phyloP scores from a whole-genome alignment of 2,329 filamentous ascomycete genomes.

The Fusarium nurragi region DNA sequence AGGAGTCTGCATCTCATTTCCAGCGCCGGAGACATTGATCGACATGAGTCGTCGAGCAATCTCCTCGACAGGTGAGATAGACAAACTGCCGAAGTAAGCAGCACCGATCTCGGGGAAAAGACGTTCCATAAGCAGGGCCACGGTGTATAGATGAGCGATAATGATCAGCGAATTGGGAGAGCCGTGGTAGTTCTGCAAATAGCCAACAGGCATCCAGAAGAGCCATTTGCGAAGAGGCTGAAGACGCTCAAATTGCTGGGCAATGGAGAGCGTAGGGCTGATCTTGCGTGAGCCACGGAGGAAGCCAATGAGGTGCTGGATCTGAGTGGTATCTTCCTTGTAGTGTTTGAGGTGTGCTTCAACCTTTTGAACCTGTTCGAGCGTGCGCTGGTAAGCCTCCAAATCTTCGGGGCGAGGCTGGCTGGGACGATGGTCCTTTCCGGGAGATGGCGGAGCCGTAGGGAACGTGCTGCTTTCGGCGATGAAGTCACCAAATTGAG shows the following conservation, averaged over 20 bases:
- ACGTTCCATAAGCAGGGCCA: conserved; percentile 86
- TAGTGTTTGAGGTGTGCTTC: conserved; percentile 74
- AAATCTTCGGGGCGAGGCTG: conserved; percentile 76
- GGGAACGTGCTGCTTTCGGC: conserved; percentile 79
- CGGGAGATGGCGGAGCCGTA: conserved; percentile 70
- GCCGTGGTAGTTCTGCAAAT: conserved; percentile 78
- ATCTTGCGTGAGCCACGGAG: conserved; percentile 77
- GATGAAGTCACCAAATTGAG: conserved; percentile 84
- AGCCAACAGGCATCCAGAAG: conserved; percentile 91
- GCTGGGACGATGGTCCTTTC: conserved; percentile 68
- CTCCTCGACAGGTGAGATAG: conserved; percentile 83
- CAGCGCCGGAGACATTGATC: conserved; percentile 69
- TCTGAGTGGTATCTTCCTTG: conserved; percentile 73
- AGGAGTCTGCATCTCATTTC: conserved; percentile 68
- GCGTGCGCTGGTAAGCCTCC: conserved; percentile 71
- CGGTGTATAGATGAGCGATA: conserved; percentile 90
- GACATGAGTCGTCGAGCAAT: conserved; percentile 80
- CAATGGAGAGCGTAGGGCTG: conserved; percentile 73
- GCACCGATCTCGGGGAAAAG: conserved; percentile 92
- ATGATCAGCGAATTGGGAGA: conserved; percentile 83
- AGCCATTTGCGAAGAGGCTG: conserved; percentile 91
- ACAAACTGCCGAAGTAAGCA: conserved; percentile 85
- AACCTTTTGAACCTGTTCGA: conserved; percentile 73
- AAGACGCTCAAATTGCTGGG: conserved; percentile 89
- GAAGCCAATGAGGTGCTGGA: conserved; percentile 76